Evolutionary conservation across 2,329 filamentous ascomycete species (phyloP), one percentile per base, ranked within the genome.

Genomic region (Aplosporella prunicola): DNA sequence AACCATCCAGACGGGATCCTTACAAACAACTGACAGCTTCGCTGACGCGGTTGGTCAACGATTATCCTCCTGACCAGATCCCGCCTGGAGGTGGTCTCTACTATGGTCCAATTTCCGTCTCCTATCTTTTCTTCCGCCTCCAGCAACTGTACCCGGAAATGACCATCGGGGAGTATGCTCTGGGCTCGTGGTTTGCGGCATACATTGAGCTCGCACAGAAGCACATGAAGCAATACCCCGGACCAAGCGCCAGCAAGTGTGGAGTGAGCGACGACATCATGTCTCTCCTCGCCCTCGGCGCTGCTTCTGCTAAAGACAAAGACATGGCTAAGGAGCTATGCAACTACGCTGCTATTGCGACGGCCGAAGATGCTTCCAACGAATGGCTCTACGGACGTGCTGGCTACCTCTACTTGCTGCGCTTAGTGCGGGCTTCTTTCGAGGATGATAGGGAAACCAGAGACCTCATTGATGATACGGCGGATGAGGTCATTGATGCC

Each of bases 361-460:
- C 64, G 9, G 60, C 66, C 34, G 42, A 48, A 0, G 63, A 65
- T 2, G 68, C 69, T 17, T 62, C 65, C 28, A 75, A 80, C 37
- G 80, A 84, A 50, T 71, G 78, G 55, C 59, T 81, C 5, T 77
- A 79, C 51, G 81, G 81, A 5, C 69, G 78, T 9, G 76, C 80
- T 1, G 80, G 80, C 0, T 73, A 76, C 36, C 62, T 85, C 16
- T 84, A 83, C 51, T 62, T 82, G 28, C 66, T 85, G 26, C 68
- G 81, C 1, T 59, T 82, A 41, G 72, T 82, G 22, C 71, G 70
- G 15, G 66, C 69, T 18, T 70, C 69, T 44, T 72, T 81, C 30
- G 56, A 66, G 0, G 62, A 67, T 20, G 67, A 70, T 37, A 59
- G 61, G 11, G 51, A 61, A 7, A 62, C 70, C 0, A 55, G 74